These are phyloP conservation scores for Ochromonas danica DNA, from an alignment of 108 stramenopile genomes.

Conservation along the genomic window DNA sequence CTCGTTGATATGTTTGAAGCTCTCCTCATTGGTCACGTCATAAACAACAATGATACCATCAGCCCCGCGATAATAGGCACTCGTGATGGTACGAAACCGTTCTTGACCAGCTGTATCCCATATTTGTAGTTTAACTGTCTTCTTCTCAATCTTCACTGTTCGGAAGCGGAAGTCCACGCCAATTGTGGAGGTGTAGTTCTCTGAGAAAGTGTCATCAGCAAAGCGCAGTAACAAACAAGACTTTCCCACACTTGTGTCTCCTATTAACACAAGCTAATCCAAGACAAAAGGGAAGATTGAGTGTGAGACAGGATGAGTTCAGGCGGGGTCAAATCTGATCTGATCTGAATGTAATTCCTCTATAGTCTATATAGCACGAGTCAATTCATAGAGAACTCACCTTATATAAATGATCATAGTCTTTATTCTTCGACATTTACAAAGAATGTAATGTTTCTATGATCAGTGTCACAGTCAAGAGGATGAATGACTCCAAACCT, in stretches of 20 bases:
- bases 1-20: constrained; percentile 94
- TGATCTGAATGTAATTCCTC: too few relatives aligned
- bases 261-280: constrained; percentile 97
- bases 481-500: too few relatives aligned
- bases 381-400: too few relatives aligned
- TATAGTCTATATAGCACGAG: too few relatives aligned
- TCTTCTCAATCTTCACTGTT: constrained; percentile 88
- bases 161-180: constrained; percentile 97
- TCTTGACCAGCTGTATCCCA: constrained; percentile 64
- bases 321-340: too few relatives aligned
- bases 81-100: constrained; percentile 60
- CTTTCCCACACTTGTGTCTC: constrained; percentile 97
- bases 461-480: too few relatives aligned
- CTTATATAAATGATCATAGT: too few relatives aligned
- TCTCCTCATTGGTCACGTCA: constrained; percentile 69
- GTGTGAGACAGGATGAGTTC: too few relatives aligned
- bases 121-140: constrained; percentile 84
- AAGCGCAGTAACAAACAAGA: constrained; percentile 94
- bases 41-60: constrained; percentile 63
- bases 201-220: constrained; percentile 97
- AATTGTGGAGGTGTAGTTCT: constrained; percentile 97
- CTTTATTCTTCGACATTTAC: too few relatives aligned
- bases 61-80: constrained; percentile 60
- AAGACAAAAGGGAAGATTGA: too few relatives aligned
- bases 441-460: too few relatives aligned